phyloP scores from a whole-genome alignment of 1,139 yeast species.

The Magnusiomyces ingens region DNA sequence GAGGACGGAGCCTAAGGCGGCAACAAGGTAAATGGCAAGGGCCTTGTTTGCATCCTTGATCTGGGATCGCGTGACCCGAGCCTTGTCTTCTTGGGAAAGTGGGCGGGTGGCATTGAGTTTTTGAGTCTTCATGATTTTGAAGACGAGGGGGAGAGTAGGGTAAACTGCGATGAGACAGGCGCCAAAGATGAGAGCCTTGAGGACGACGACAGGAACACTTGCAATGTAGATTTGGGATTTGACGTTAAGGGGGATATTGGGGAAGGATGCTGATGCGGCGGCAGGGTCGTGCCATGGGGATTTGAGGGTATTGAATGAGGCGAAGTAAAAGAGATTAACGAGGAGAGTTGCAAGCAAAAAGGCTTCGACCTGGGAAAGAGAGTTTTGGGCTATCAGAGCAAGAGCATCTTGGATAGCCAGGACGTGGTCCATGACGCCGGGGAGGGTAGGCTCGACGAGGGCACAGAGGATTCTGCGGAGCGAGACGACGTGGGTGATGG shows the following conservation, averaged over 20 bases:
- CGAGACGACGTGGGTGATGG: background rate
- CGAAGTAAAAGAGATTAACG: constrained; percentile 5
- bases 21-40: background rate
- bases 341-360: constrained; percentile 4
- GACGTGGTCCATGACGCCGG: constrained; percentile 6
- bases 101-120: constrained; percentile 2
- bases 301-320: constrained; percentile 3
- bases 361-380: constrained; percentile 3
- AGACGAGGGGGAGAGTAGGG: constrained; percentile 2
- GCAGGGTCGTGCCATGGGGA: constrained; percentile 2
- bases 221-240: background rate
- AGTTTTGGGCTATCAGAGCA: background rate
- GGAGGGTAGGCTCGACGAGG: constrained; percentile 5
- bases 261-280: background rate
- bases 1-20: background rate
- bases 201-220: constrained; percentile 1
- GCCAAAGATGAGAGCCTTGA: constrained; percentile 5
- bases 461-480: constrained; percentile 6
- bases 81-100: background rate
- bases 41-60: background rate
- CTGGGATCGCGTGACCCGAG: background rate
- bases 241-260: background rate
- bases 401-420: constrained; percentile 2
- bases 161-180: constrained; percentile 3
- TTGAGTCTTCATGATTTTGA: constrained; percentile 5